Evolutionary conservation across 2,329 filamentous ascomycete genomes (phyloP).

Genomic region (Coleophoma cylindrospora): DNA sequence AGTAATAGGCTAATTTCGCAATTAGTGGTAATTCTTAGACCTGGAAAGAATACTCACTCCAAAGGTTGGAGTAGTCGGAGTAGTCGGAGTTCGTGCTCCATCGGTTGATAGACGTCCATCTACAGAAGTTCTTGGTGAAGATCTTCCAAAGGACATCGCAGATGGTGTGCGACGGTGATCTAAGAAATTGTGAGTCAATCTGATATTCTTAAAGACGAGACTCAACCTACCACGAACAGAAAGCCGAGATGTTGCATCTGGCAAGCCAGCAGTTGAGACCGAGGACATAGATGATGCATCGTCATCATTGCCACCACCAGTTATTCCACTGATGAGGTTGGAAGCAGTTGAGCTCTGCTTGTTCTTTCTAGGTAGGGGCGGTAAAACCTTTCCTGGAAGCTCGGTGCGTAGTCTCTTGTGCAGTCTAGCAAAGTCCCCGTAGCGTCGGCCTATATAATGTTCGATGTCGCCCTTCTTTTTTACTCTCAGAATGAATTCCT

Average conservation of each 20-base stretch:
- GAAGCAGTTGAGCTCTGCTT: constrained; percentile 68
- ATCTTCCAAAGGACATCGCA: constrained; percentile 14
- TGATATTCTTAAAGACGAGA: too few species aligned
- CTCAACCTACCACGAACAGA: constrained; percentile 31
- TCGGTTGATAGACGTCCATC: constrained; percentile 29
- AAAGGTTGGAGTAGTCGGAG: constrained; percentile 2
- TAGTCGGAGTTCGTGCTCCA: background rate
- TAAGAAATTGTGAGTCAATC: background rate
- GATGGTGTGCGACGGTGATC: constrained; percentile 12
- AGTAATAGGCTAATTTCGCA: constrained; percentile 41
- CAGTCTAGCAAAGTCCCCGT: constrained; percentile 79
- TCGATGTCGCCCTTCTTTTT: constrained; percentile 73
- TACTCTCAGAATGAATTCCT: constrained; percentile 88
- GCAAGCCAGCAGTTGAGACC: constrained; percentile 21
- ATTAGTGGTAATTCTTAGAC: constrained; percentile 1
- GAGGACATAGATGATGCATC: constrained; percentile 73
- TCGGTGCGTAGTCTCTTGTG: constrained; percentile 78
- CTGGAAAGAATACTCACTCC: constrained; percentile 8
- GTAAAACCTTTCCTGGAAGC: constrained; percentile 84
- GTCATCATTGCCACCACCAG: constrained; percentile 58
- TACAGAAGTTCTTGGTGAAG: constrained; percentile 37
- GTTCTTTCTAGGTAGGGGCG: constrained; percentile 86
- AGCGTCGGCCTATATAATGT: constrained; percentile 76
- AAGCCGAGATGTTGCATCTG: constrained; percentile 25
- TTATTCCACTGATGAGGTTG: constrained; percentile 45